Base-by-base conservation (phyloP, 1,284 basidiomycete species). In the Coriolopsis trogii region DNA sequence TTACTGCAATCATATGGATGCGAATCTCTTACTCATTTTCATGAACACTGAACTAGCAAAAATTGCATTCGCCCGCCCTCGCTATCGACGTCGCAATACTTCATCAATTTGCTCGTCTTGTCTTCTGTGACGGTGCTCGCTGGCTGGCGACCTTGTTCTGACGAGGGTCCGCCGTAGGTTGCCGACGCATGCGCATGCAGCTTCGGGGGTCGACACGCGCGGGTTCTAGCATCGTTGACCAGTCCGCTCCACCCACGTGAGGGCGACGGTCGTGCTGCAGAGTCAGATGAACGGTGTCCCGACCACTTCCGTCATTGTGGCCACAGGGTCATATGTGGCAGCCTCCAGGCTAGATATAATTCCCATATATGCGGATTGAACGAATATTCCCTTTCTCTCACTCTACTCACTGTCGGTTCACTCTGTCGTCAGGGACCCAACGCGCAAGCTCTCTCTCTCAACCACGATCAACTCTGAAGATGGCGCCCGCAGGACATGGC, bases 191-290 rank as follows among this genome's bases (percentile, higher is more conserved):
- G 43, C 40, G 33, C 31, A 28, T 13, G 26, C 28, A 6, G 28
- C 29, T 18, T 31, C 16, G n/a, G 29, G n/a, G 34, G 46, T 28
- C 45, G 10, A 24, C 28, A 28, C 29, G 20, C 45, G 34, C 33
- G 16, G 31, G 16, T 51, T 42, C 51, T 43, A 18, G 51, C 46
- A 30, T n/a, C n/a, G n/a, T n/a, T n/a, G n/a, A n/a, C 49, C 28
- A 49, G 41, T 4, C 21, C 20, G 45, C 52, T 54, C 52, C 56
- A 54, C 46, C 37, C 56, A 58, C 56, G 56, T 58, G 56, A 50
- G 46, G 24, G 6, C 43, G 16, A 37, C 21, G 40, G 30, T 9
- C 42, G 34, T 29, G 37, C 33, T 46, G 43, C 36, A 46, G 25
- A 51, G 56, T 58, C 56, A 58, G 56, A 54, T 54, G 56, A 46